Evolutionary conservation across 352 stramenopile species (phyloP).

Genomic region (Globisporangium yorkense): DNA sequence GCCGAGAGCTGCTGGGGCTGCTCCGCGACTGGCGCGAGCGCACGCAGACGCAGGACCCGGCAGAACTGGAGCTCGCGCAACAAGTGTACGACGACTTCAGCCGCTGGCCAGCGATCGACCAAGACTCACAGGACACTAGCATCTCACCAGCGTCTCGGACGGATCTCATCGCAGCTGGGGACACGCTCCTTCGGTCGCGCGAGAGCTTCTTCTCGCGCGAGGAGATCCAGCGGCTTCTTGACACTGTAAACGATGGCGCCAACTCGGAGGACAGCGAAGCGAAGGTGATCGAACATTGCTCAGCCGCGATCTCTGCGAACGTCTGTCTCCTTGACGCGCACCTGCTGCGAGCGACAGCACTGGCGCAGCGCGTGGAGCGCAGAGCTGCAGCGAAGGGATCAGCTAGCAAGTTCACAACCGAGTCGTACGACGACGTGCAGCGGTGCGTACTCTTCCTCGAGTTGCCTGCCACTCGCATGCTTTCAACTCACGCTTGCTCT

Average conservation of each 20-base stretch:
- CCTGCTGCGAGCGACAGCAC: conserved; percentile 10
- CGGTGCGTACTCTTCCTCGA: not conserved
- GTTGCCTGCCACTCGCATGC: too few species aligned
- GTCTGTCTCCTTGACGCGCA: conserved; percentile 15
- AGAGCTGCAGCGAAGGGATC: not conserved
- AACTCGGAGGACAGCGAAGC: conserved; percentile 2
- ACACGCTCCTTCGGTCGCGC: not conserved
- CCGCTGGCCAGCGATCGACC: conserved; percentile 30
- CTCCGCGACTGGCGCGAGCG: conserved; percentile 19
- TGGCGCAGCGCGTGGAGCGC: conserved; percentile 7
- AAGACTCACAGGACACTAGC: not conserved
- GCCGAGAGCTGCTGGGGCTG: conserved; percentile 21
- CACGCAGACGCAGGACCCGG: conserved; percentile 14
- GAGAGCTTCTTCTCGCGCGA: conserved; percentile 8
- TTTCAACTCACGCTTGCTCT: not conserved
- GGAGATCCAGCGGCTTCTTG: conserved; percentile 5
- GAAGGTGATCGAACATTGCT: conserved; percentile 12
- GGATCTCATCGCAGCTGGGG: too few species aligned
- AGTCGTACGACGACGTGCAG: conserved; percentile 6
- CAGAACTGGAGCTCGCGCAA: conserved; percentile 20
- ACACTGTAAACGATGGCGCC: not conserved
- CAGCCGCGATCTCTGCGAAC: conserved; percentile 16
- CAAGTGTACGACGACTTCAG: conserved; percentile 36
- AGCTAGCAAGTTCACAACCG: not conserved
- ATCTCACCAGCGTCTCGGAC: too few species aligned